Evolutionary conservation across 2,329 filamentous ascomycete species (phyloP), one percentile per base, ranked within the genome.

Genomic region (Monilinia laxa): DNA sequence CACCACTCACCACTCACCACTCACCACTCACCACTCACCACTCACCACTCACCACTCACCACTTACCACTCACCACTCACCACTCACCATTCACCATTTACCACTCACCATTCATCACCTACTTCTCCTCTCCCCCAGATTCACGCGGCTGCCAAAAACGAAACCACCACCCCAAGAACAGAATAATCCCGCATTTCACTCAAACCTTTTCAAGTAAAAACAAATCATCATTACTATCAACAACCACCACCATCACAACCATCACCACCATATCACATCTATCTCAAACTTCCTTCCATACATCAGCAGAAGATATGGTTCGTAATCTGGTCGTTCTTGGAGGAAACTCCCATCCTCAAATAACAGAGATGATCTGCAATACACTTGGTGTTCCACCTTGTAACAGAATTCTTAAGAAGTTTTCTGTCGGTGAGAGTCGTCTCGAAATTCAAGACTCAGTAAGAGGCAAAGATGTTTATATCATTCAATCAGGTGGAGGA

Each of bases 381-480:
- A 89, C 92, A 73, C 89, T 99, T 68, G 92, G 93, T 73, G 88
- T 99, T 65, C 89, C 92, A n/a, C 83, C 87, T 25, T 92, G 92
- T 73, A 89, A 93, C 76, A 90, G 94, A 73, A 87, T 93, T 69
- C 87, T 98, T 60, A 86, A 84, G 76, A 97, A 97, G 81, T 99
- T 99, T 82, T 92, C 93, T 42, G 92, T 95, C 63, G 95, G 95
- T 72, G 95, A 98, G 82, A 96, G 91, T 72, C 88, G 94, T 65
- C 94, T 96, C 70, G 95, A 98, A 80, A 96, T 99, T 76, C 86
- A 93, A 78, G 95, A 99, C 79, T 97, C 93, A 18, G 95, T 99
- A 62, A 90, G 95, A 74, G 95, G 92, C 73, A 99, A 99, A 79
- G 95, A 99, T 87, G 95, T 97, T 78, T 99, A 96, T 81, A 97